Conservation (phyloP, 2,329 filamentous ascomycete species). For the Penicillium nordicum region DNA sequence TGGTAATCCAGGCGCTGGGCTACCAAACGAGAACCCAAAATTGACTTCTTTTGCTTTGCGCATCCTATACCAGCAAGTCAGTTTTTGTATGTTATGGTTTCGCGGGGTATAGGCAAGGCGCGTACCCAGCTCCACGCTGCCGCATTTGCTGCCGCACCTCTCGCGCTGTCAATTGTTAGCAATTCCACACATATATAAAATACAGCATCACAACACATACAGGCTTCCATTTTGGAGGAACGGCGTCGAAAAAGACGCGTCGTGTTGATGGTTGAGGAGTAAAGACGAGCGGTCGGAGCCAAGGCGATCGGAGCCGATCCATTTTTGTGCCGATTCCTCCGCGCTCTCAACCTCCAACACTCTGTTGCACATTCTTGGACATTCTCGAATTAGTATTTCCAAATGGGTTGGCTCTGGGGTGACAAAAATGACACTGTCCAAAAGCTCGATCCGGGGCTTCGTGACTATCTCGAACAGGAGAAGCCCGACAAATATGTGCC, state of each 20-base stretch:
- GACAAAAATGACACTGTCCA: conserved; percentile 61
- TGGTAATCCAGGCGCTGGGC: conserved; percentile 21
- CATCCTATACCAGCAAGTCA: conserved; percentile 34
- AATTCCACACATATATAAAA: background rate
- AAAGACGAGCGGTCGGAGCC: conserved; percentile 18
- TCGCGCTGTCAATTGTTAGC: conserved; percentile 40
- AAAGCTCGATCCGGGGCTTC: conserved; percentile 76
- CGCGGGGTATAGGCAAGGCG: conserved; percentile 27
- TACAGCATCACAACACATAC: conserved; percentile 26
- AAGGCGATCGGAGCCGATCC: conserved; percentile 22
- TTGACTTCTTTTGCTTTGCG: conserved; percentile 48
- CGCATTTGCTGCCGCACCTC: conserved; percentile 56
- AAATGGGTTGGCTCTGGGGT: conserved; percentile 65
- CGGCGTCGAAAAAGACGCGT: conserved; percentile 35
- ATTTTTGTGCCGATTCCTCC: conserved; percentile 28
- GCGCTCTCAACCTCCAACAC: conserved; percentile 7
- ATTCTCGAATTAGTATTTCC: background rate
- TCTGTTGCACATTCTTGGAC: background rate
- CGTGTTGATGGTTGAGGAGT: conserved; percentile 25
- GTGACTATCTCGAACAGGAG: conserved; percentile 80
- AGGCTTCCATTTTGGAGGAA: conserved; percentile 39
- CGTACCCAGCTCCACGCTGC: conserved; percentile 57
- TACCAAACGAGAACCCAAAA: conserved; percentile 51
- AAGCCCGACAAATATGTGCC: conserved; percentile 66
- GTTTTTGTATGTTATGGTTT: conserved; percentile 23